Evolutionary conservation across 2,329 filamentous ascomycete genomes (phyloP), one percentile per base, ranked within the genome.

Genomic region (Colletotrichum sp.): DNA sequence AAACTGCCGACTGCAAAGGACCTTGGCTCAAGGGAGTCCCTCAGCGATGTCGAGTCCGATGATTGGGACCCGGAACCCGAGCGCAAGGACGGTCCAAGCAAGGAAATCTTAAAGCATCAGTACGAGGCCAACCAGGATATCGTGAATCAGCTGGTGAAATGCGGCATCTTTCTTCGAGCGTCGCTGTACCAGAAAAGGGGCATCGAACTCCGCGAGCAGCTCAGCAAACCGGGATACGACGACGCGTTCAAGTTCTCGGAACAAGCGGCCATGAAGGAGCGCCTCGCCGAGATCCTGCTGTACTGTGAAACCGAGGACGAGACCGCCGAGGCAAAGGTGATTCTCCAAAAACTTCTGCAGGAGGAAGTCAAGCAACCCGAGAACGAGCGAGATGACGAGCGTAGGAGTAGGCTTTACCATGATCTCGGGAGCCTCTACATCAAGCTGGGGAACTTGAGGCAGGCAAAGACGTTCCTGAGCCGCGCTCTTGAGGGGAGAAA

Each of bases 401-500:
- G 77, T 10, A 71, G 71, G 0, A 71, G 77, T n/a, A 75, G 77
- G 6, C 67, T 83, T 15, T 79, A 81, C 52, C 79, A 83, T 30
- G 81, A 82, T n/a, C 79, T 83, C 12, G 81, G 81, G 7, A 73
- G 70, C 9, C 71, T 83, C 1, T 79, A 79, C 34, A 70, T 78
- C 39, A 76, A 76, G 28, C 72, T 78, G 6, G 75, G 77, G 13
- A 80, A 80, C 18, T 52, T 78, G 32, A 44, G 16, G 4, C 68
- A 79, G 59, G 78, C 81, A 6, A 76, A 77, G 12, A 79, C 57
- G 24, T 79, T 80, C 49, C 28, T 81, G 6, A 73, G 30, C 2
- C 77, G 78, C n/a, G 81, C 81, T 13, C 79, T 83, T 15, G 71
- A 79, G 26, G 77, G 78, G 21, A 77, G 82, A 3, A 75, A 77